Evolutionary conservation across 345 rosid genomes (phyloP).

Genomic region (Hypericum perforatum): DNA sequence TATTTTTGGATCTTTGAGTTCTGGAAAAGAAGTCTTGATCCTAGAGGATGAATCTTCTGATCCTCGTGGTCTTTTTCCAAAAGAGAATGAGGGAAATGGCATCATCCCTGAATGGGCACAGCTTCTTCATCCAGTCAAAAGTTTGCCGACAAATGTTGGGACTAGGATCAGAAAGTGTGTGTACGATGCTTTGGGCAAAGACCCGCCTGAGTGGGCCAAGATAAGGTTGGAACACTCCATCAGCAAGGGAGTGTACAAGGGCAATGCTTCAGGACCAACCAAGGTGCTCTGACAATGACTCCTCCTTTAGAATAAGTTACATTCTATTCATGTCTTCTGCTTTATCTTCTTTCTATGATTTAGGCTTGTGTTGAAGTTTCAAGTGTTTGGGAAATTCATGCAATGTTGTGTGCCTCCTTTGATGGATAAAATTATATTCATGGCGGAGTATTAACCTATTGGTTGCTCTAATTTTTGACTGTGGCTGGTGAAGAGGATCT

Average conservation of each 20-base stretch:
- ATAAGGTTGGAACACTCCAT: constrained; percentile 75
- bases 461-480: no score
- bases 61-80: constrained; percentile 39
- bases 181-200: constrained; percentile 60
- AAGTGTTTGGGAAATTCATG: no score
- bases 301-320: no score
- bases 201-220: constrained; percentile 95
- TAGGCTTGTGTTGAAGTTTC: no score
- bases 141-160: constrained; percentile 97
- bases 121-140: constrained; percentile 77
- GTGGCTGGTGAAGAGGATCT: no score
- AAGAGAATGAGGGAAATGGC: constrained; percentile 35
- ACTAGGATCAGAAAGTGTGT: constrained; percentile 94
- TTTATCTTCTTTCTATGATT: no score
- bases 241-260: constrained; percentile 93
- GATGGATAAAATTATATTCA: no score
- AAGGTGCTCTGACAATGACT: constrained; percentile 39
- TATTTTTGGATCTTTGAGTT: constrained; percentile 51
- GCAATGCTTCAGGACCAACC: constrained; percentile 99
- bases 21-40: constrained; percentile 44
- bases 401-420: no score
- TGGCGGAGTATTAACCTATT: no score
- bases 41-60: constrained; percentile 61
- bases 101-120: constrained; percentile 79
- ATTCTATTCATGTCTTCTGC: no score